Evolutionary conservation across 225 moss, liverwort and hornwort species (phyloP), one percentile per base, ranked within the genome.

Genomic region (Sphagnum contortum): DNA sequence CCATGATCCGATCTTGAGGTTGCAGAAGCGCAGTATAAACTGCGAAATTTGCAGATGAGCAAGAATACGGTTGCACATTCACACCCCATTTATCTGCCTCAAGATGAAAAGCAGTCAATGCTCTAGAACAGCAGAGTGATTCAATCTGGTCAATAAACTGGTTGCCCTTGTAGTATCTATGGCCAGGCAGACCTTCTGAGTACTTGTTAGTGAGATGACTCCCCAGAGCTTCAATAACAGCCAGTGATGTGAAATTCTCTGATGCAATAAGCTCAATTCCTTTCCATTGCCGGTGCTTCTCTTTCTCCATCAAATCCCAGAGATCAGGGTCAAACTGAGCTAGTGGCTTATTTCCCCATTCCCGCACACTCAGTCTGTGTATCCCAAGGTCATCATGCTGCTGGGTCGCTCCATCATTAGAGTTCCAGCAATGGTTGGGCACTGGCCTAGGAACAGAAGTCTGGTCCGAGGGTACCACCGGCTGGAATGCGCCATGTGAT

Each of bases 231-330:
- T 81, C 81, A n/a, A 81, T 81, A 49, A 81, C 77, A 11, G 81
- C 81, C 56, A 77, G 81, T 29, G 81, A 81, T 5, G 81, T 81
- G 77, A 81, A 81, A 64, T 81, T 81, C 72, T 81, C 81, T 6
- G 77, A 81, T 0, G 77, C 81, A 29, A 81, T 81, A 50, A 81
- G 72, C 74, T 81, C 81, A 60, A 81, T 81, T 44, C 81, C 81
- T 44, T 81, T 81, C 57, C 74, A 81, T 12, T 81, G 77, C 0
- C 77, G 77, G 71, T 65, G 61, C 57, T 81, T 81, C 74, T 81
- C 81, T 14, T 67, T 76, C 71, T 81, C 77, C 54, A 81, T 71
- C 9, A 78, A 70, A 5, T 64, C 67, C 70, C 63, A 78, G 47
- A 78, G 67, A 11, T 74, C 78, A 47, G 66, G 57, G 50, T 78